Evolutionary conservation across 495 filamentous ascomycete species (phyloP), one percentile per base, ranked within the genome.

Genomic region (Aspergillus diversus): DNA sequence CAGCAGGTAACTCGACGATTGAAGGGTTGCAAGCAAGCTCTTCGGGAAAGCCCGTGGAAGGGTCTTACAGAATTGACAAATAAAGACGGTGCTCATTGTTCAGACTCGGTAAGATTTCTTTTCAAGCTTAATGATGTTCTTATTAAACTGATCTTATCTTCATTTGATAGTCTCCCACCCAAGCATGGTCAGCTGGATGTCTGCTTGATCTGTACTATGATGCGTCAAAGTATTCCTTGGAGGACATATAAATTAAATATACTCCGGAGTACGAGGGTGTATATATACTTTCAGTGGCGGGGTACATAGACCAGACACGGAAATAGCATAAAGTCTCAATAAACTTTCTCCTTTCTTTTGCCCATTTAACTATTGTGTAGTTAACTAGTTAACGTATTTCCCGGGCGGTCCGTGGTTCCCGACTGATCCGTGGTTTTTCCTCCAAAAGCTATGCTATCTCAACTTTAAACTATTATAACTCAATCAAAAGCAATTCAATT

Each of bases 191-290:
- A 21, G 88, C 96, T 0, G 89, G 91, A 8, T 98, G 95, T 71
- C 76, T 98, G 66, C 90, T 99, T 68, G 95, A 99, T 75, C 70
- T 99, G 49, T 98, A 95, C 72, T 91, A 96, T 74, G 95, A 99
- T 73, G 92, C 92, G 43, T 85, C 79, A 9, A 70, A 70, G 51
- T 66, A 74, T 64, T 62, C 70, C 6, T 77, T 66, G 50, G 52
- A 57, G n/a, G 42, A 42, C 7, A 9, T 3, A 5, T 56, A 12
- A 49, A 5, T 39, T 7, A 12, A 42, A 8, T 27, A 27, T 27
- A 27, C 21, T 27, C 21, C 21, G 21, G 21, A 27, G 21, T 1
- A 27, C 21, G 21, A 47, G 39, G 39, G 21, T 17, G 16, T 17
- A 50, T 50, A 50, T 50, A 50, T 27, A 50, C 21, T 6, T 50